These are phyloP conservation scores for Lithohypha guttulata DNA, from an alignment of 2,329 filamentous ascomycete species.

Conservation along the genomic window DNA sequence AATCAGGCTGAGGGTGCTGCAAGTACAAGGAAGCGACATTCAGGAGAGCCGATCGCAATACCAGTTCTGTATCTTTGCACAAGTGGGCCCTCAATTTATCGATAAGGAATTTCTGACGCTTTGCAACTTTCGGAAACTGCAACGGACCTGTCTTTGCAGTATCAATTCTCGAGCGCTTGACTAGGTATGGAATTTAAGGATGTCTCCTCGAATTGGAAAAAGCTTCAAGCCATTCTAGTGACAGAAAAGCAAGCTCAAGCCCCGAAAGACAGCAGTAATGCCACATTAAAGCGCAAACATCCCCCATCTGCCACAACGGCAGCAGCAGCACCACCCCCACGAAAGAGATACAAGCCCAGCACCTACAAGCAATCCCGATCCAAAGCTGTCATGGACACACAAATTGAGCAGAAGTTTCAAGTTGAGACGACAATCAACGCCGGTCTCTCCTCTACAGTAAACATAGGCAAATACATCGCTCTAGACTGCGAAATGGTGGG, in stretches of 20 bases:
- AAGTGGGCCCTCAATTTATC: no score
- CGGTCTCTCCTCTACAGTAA: slow-evolving; percentile 34
- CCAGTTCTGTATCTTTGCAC: no score
- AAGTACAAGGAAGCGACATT: no score
- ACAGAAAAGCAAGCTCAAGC: slow-evolving; percentile 18
- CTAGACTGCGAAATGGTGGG: slow-evolving; percentile 99
- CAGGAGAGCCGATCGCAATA: no score
- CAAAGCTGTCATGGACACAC: not conserved
- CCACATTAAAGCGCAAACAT: slow-evolving; percentile 22
- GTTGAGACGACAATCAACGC: slow-evolving; percentile 5
- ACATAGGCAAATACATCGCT: slow-evolving; percentile 80
- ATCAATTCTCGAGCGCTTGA: no score
- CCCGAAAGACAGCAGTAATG: slow-evolving; percentile 24
- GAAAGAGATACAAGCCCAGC: not conserved
- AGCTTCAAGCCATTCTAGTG: slow-evolving; percentile 36
- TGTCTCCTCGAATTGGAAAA: slow-evolving; percentile 42
- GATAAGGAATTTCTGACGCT: no score
- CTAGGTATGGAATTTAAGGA: slow-evolving; percentile 27
- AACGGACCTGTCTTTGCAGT: no score
- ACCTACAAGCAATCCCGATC: not conserved
- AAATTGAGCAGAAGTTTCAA: not conserved
- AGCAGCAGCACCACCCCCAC: not conserved
- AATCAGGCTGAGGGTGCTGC: no score
- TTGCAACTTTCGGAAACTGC: no score
- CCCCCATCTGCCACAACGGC: not conserved